phyloP scores from a whole-genome alignment of 2,329 filamentous ascomycete genomes.

The Colletotrichum eremochloae region DNA sequence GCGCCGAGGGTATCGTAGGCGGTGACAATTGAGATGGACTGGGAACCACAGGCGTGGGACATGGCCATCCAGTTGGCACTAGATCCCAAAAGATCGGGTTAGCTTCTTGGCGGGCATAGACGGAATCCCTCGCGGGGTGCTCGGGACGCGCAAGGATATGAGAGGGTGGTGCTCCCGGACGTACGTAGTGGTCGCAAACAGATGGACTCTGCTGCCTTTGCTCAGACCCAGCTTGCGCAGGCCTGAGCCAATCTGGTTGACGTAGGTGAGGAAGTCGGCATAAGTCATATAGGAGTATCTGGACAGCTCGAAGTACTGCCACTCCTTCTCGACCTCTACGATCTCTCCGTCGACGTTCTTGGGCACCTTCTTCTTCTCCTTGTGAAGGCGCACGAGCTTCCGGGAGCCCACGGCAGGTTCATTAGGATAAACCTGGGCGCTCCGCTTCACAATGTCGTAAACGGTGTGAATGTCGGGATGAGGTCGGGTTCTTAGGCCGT shows the following conservation, averaged over 20 bases:
- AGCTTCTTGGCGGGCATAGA: conserved; percentile 19
- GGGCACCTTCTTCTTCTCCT: conserved; percentile 89
- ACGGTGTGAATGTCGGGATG: conserved; percentile 79
- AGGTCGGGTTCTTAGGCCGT: conserved; percentile 76
- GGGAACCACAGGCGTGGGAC: conserved; percentile 82
- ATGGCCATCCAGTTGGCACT: conserved; percentile 87
- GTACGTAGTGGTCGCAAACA: conserved; percentile 87
- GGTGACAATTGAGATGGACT: conserved; percentile 92
- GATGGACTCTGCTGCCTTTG: conserved; percentile 65
- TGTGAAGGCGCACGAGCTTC: conserved; percentile 81
- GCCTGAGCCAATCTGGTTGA: conserved; percentile 78
- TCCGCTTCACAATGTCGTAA: conserved; percentile 81
- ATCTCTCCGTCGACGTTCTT: conserved; percentile 88
- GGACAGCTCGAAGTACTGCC: conserved; percentile 89
- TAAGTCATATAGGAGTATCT: conserved; percentile 83
- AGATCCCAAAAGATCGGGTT: conserved; percentile 35
- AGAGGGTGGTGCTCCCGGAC: conserved; percentile 44
- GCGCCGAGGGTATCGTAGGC: conserved; percentile 94
- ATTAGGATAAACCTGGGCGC: conserved; percentile 73
- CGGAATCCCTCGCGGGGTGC: conserved; percentile 1
- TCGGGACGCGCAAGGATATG: conserved; percentile 9
- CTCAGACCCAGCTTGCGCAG: conserved; percentile 74
- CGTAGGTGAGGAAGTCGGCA: conserved; percentile 80
- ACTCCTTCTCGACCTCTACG: conserved; percentile 87
- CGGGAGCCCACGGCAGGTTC: conserved; percentile 78